Percentiles rank a stretch among this genome's conserved stretches.
These are phyloP conservation scores for Syncephalis fuscata DNA, from an alignment of 371 early-diverging fungal genomes.

Conservation along the genomic window DNA sequence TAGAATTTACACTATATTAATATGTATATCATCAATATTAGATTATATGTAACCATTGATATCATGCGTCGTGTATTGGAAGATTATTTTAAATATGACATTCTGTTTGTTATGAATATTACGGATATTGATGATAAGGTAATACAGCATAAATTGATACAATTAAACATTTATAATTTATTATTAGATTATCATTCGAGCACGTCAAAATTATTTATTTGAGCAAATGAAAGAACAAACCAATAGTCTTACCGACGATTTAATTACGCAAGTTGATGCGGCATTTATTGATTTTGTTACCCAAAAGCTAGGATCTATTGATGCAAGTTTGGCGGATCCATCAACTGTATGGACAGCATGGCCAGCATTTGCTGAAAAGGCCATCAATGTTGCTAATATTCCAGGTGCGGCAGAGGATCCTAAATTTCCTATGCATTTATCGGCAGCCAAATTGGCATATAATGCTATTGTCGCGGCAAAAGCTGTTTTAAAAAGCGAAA, in stretches of 20 bases:
- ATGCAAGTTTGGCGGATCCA: conserved; percentile 16
- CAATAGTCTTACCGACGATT: conserved; percentile 12
- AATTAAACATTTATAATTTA: not conserved
- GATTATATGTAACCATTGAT: conserved; percentile 93
- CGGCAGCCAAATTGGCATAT: conserved; percentile 25
- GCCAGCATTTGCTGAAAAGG: conserved; percentile 28
- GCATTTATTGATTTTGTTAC: conserved; percentile 46
- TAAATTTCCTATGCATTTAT: conserved; percentile 62
- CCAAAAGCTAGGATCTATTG: conserved; percentile 31
- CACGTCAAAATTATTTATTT: conserved; percentile 77
- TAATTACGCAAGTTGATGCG: conserved; percentile 29
- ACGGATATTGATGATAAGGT: conserved; percentile 99
- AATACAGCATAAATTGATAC: not conserved
- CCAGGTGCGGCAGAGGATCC: conserved; percentile 27
- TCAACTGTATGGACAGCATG: conserved; percentile 12
- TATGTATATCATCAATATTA: conserved; percentile 5
- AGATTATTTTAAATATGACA: conserved; percentile 94
- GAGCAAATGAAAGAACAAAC: conserved; percentile 30
- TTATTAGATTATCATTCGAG: conserved; percentile 72
- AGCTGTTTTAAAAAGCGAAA: conserved; percentile 18
- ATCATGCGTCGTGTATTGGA: conserved; percentile 89
- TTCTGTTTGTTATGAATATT: conserved; percentile 96
- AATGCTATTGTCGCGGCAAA: conserved; percentile 30
- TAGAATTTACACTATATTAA: conserved; percentile 1
- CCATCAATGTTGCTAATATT: conserved; percentile 25